Evolutionary conservation across 768 basidiomycete genomes (phyloP), one percentile per base, ranked within the genome.

Genomic region (Auricularia cornea): DNA sequence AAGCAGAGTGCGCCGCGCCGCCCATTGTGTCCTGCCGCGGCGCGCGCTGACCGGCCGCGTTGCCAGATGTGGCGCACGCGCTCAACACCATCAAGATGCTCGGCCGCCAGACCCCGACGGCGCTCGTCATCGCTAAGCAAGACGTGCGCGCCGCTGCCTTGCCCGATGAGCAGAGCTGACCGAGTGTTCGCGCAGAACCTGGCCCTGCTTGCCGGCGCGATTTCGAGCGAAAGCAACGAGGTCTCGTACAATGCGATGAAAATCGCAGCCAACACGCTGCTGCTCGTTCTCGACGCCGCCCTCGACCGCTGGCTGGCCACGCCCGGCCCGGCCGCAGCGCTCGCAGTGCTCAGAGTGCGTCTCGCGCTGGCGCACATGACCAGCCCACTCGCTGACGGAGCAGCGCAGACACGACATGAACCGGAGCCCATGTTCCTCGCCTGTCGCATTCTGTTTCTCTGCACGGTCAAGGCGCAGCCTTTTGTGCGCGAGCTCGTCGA

Each of bases 361-460:
- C 62, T 10, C 51, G n/a, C 23, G 10, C 51, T 52, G 51, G 6
- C 51, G 51, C 6, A 6, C 51, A 10, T 52, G 20, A 8, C 23
- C 54, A 10, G 44, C 44, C 5, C 44, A 18, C 23, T 3, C 23
- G 6, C 6, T 48, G 20, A 5, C 44, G 6, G n/a, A 16, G 16
- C 6, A 20, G 5, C 16, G 23, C 54, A 57, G 54, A 29, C 26
- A 16, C 54, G 54, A 16, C 30, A 28, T 10, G 54, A 57, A 26
- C 54, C 84, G 5, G 87, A 90, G 65, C 81, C 83, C 33, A 83
- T 87, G 63, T 92, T 92, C 74, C 83, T 92, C 41, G 77, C 86
- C 2, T 87, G 87, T 5, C 84, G 90, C 29, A 87, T 92, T 41
- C 79, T 93, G 10, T 93, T 92, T 70, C 80, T 93, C 28, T 79